A percentile compares a stretch with the other conserved stretches of the same genome.
Conservation (phyloP, 192 early-diverging fungal species). For the Entophlyctis luteolus region DNA sequence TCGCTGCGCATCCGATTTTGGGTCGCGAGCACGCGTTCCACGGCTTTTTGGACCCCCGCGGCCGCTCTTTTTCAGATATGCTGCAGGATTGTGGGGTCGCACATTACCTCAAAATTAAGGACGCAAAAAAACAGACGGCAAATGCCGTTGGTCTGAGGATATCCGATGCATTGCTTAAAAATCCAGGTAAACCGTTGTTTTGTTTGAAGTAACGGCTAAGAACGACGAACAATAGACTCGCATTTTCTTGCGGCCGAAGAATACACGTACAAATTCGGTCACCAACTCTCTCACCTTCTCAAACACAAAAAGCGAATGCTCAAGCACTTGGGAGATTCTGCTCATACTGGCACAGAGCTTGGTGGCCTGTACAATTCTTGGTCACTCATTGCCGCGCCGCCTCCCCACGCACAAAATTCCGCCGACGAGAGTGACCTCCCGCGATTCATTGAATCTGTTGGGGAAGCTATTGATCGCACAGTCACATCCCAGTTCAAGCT, state of each 20-base stretch:
- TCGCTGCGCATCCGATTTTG: constrained; percentile 83
- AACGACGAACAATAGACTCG: constrained; percentile 53
- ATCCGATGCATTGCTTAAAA: constrained; percentile 36
- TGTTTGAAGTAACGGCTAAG: background rate
- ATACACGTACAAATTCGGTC: constrained; percentile 82
- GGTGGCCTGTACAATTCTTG: constrained; percentile 93
- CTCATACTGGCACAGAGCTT: constrained; percentile 77
- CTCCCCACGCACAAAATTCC: constrained; percentile 63
- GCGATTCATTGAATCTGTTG: constrained; percentile 84
- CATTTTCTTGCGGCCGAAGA: constrained; percentile 87
- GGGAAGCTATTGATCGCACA: constrained; percentile 84
- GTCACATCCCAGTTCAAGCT: constrained; percentile 71
- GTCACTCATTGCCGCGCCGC: no score
- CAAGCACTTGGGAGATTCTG: constrained; percentile 60
- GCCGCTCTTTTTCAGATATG: constrained; percentile 38
- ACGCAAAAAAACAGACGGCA: constrained; percentile 23
- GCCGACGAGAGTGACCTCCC: constrained; percentile 48
- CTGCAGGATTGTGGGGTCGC: constrained; percentile 31
- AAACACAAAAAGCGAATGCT: constrained; percentile 72
- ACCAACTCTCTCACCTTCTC: constrained; percentile 75
- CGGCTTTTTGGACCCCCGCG: constrained; percentile 61
- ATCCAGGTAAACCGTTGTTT: constrained; percentile 30
- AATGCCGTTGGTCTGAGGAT: constrained; percentile 18
- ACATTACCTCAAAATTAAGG: constrained; percentile 34
- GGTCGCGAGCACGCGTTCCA: constrained; percentile 87